Base-by-base conservation (phyloP, 352 stramenopile genomes). In the Phytophthora ohioensis region DNA sequence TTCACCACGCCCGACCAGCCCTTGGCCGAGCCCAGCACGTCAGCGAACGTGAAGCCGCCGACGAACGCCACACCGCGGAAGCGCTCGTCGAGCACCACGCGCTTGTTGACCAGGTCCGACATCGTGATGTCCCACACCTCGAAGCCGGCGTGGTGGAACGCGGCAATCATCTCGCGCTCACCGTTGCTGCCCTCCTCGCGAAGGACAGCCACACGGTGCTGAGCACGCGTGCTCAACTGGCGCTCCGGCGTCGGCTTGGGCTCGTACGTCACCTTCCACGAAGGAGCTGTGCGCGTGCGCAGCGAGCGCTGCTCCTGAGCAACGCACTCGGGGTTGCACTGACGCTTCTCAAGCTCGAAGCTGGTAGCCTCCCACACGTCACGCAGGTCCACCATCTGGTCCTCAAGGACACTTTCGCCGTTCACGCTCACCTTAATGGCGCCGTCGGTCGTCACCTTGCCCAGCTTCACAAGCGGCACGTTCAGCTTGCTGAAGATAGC, bases 171-270 rank as follows among this genome's bases (percentile, higher is more conserved):
- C 77, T 99, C 98, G 21, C 97, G 85, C 81, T 99, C 98, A 43
- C 98, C 98, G 81, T 99, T 99, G 73, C 92, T 98, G 57, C 98
- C 98, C 89, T 99, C 98, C 81, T 99, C 97, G 48, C 98, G 92
- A 47, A 99, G 78, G 21, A 99, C 88, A 35, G 95, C 97, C 36
- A 99, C 97, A 60, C 97, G 97, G 74, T 98, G 96, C 74, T 98
- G 86, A 27, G 80, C 59, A 53, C 86, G 87, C 39, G 87, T 94
- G 62, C 87, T 91, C 34, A 94, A 77, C 67, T 93, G 82, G 9
- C 91, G 87, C 64, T 88, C 84, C 5, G 90, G 90, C 30, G 96
- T 99, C 34, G 80, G 60, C 43, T 81, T 72, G 2, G 96, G 93
- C 41, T 79, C 82, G 67, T 92, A 99, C n/a, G 92, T 92, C 9